Evolutionary conservation across 2,329 filamentous ascomycete species (phyloP).

Genomic region (Elsinoe batatas): DNA sequence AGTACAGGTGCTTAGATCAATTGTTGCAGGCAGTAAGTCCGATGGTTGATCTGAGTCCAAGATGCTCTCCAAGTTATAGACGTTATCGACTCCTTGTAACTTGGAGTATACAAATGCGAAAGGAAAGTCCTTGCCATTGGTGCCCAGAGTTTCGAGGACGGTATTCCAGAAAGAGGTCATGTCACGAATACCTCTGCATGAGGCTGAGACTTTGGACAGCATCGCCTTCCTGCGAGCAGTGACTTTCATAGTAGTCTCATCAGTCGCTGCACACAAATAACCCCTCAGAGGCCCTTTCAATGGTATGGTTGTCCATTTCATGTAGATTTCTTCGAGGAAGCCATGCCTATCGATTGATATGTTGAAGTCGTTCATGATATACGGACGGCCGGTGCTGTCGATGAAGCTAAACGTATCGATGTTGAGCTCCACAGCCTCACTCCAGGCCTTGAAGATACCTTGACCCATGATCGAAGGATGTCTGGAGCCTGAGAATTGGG

Average conservation of each 20-base stretch:
- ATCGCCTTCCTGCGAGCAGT: slow-evolving; percentile 11
- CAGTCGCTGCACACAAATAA: slow-evolving; percentile 6
- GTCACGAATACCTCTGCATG: slow-evolving; percentile 8
- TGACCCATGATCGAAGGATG: slow-evolving; percentile 13
- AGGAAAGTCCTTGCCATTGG: slow-evolving; percentile 14
- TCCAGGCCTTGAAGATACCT: slow-evolving; percentile 5
- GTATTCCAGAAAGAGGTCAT: slow-evolving; percentile 13
- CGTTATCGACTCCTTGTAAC: background rate
- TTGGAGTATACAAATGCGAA: slow-evolving; percentile 16
- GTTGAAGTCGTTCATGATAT: slow-evolving; percentile 13
- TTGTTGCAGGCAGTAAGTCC: background rate
- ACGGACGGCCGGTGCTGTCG: slow-evolving; percentile 2
- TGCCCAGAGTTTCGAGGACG: background rate
- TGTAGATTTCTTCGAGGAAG: slow-evolving; percentile 13
- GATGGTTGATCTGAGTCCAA: slow-evolving; percentile 1
- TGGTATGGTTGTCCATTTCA: slow-evolving; percentile 14
- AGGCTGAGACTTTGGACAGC: slow-evolving; percentile 6
- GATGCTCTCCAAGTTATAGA: slow-evolving; percentile 11
- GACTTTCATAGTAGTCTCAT: slow-evolving; percentile 12
- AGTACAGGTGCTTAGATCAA: background rate
- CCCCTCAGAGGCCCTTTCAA: slow-evolving; percentile 8
- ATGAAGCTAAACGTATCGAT: slow-evolving; percentile 10
- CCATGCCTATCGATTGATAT: slow-evolving; percentile 10
- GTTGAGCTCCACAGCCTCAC: slow-evolving; percentile 9
- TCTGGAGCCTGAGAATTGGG: slow-evolving; percentile 8